Evolutionary conservation across 1,139 yeast genomes (phyloP).

Genomic region (Hemisphaericaspora xylofermentans): DNA sequence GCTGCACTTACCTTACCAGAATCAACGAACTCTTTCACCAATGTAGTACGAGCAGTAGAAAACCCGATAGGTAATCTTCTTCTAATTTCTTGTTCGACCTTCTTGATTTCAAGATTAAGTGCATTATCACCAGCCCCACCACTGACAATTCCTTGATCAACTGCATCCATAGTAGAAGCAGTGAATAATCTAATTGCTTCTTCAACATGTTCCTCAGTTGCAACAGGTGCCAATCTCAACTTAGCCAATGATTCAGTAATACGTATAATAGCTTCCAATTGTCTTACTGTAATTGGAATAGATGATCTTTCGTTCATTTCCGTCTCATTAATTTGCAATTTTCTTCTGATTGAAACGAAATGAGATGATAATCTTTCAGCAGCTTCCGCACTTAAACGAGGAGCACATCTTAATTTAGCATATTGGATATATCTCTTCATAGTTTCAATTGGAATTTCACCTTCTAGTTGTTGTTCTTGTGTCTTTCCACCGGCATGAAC

Average conservation of each 20-base stretch:
- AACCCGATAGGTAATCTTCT: conserved; percentile 95
- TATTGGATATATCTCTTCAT: conserved; percentile 93
- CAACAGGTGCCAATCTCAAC: conserved; percentile 76
- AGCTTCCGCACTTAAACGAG: conserved; percentile 85
- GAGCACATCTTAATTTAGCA: conserved; percentile 89
- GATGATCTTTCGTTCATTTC: conserved; percentile 88
- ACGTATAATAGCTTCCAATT: conserved; percentile 94
- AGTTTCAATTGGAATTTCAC: conserved; percentile 85
- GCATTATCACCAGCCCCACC: conserved; percentile 49
- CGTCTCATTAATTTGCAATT: conserved; percentile 77
- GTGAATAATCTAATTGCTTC: conserved; percentile 93
- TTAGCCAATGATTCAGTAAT: conserved; percentile 94
- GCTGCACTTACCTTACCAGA: conserved; percentile 63
- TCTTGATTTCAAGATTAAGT: conserved; percentile 66
- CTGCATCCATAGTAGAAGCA: conserved; percentile 98
- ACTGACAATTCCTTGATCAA: conserved; percentile 69
- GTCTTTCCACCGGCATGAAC: conserved; percentile 77
- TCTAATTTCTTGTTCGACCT: conserved; percentile 81
- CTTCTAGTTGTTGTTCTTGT: conserved; percentile 56
- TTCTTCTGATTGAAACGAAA: conserved; percentile 86
- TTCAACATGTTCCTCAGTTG: conserved; percentile 86
- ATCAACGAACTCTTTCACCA: conserved; percentile 81
- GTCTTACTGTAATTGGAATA: conserved; percentile 96
- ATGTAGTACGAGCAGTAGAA: conserved; percentile 86
- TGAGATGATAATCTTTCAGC: conserved; percentile 91